Percentiles rank a stretch among this genome's conserved stretches.
These are phyloP conservation scores for Tolypocladium paradoxum DNA, from an alignment of 2,329 filamentous ascomycete species.

Conservation along the genomic window DNA sequence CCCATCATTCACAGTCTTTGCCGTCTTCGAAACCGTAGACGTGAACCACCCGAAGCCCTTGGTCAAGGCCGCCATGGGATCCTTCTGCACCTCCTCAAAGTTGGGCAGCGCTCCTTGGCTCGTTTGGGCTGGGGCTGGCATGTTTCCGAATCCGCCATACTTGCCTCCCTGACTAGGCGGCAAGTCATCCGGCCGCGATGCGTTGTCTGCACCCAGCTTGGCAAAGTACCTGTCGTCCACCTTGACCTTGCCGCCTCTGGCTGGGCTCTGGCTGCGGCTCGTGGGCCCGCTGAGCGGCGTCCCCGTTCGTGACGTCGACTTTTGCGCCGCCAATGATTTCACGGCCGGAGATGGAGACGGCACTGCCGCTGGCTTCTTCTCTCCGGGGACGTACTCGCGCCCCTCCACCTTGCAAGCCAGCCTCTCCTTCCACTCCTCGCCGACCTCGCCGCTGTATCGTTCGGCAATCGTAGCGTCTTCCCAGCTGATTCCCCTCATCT, in stretches of 20 bases:
- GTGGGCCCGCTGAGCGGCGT: slow-evolving; percentile 30
- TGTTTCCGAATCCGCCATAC: slow-evolving; percentile 82
- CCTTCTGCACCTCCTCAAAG: slow-evolving; percentile 82
- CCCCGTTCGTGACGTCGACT: slow-evolving; percentile 24
- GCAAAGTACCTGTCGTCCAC: slow-evolving; percentile 88
- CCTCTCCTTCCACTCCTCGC: slow-evolving; percentile 92
- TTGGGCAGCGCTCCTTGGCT: slow-evolving; percentile 44
- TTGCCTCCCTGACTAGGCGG: slow-evolving; percentile 88
- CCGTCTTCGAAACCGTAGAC: slow-evolving; percentile 76
- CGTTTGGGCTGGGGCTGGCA: slow-evolving; percentile 42
- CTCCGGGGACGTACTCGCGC: slow-evolving; percentile 68
- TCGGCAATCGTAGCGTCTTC: slow-evolving; percentile 85
- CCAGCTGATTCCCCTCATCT: slow-evolving; percentile 60
- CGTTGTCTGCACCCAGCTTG: slow-evolving; percentile 72
- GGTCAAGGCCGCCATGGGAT: slow-evolving; percentile 76
- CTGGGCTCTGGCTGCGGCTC: slow-evolving; percentile 29
- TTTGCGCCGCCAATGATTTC: slow-evolving; percentile 22
- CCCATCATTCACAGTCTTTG: slow-evolving; percentile 80
- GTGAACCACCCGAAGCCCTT: slow-evolving; percentile 95
- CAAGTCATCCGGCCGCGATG: slow-evolving; percentile 58
- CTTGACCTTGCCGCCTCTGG: slow-evolving; percentile 38
- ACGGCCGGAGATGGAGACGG: slow-evolving; percentile 15
- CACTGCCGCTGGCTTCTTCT: slow-evolving; percentile 37
- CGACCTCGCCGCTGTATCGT: slow-evolving; percentile 78
- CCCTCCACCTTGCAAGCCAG: slow-evolving; percentile 81